Evolutionary conservation across 495 filamentous ascomycete species (phyloP).

Genomic region (Podospora didyma): DNA sequence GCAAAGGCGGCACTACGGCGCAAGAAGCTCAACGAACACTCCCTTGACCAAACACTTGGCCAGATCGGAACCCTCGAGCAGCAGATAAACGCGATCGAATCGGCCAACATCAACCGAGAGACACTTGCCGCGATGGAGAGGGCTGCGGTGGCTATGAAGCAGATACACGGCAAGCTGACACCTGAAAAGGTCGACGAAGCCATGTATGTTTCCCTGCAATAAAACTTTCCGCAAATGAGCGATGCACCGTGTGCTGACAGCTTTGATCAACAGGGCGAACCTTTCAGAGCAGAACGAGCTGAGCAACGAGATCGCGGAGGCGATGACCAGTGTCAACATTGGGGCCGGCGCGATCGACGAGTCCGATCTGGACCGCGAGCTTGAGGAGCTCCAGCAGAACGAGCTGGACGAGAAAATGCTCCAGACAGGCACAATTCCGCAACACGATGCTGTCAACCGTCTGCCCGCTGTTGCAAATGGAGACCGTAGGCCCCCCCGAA

Average conservation of each 20-base stretch:
- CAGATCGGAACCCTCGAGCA: slow-evolving; percentile 91
- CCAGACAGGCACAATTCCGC: slow-evolving; percentile 68
- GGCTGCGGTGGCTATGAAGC: slow-evolving; percentile 81
- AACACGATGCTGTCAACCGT: slow-evolving; percentile 61
- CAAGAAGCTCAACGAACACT: slow-evolving; percentile 91
- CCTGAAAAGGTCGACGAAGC: slow-evolving; percentile 91
- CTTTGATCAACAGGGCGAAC: slow-evolving; percentile 64
- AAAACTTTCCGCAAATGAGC: neutral
- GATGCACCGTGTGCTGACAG: slow-evolving; percentile 18
- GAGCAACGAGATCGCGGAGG: slow-evolving; percentile 84
- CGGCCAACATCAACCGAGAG: slow-evolving; percentile 97
- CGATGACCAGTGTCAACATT: slow-evolving; percentile 69
- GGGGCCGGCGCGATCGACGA: slow-evolving; percentile 80
- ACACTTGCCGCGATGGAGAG: slow-evolving; percentile 91
- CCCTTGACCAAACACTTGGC: slow-evolving; percentile 79
- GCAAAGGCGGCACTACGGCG: slow-evolving; percentile 88
- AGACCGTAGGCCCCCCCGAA: slow-evolving; percentile 63
- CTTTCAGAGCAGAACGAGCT: slow-evolving; percentile 88
- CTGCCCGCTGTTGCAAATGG: slow-evolving; percentile 68
- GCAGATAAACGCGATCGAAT: slow-evolving; percentile 94
- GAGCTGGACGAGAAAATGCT: slow-evolving; percentile 92
- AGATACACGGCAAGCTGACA: slow-evolving; percentile 85
- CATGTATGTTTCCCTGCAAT: slow-evolving; percentile 61
- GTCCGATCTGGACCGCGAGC: slow-evolving; percentile 73
- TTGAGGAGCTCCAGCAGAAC: slow-evolving; percentile 77